Conservation (phyloP, 805 yeast genomes). For the Saccharomycopsis sp. region DNA sequence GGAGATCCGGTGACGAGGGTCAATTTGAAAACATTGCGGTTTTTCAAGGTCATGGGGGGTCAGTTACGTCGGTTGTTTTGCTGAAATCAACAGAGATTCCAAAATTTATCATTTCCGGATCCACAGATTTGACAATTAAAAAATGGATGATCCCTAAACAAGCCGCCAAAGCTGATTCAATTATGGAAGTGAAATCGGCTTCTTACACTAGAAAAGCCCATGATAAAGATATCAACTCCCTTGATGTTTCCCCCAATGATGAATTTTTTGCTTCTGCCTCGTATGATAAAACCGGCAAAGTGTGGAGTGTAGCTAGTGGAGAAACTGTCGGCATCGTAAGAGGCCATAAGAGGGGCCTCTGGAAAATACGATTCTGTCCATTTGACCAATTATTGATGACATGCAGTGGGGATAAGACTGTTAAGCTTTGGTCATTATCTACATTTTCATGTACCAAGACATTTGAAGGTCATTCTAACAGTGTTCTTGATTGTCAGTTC, state of each 20-base stretch:
- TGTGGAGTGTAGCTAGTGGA: slow-evolving; percentile 84
- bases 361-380: slow-evolving; percentile 82
- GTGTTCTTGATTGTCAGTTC: slow-evolving; percentile 78
- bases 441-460: slow-evolving; percentile 74
- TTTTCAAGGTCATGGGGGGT: slow-evolving; percentile 77
- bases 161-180: slow-evolving; percentile 5
- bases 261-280: slow-evolving; percentile 87
- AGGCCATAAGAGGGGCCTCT: slow-evolving; percentile 92
- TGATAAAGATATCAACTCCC: slow-evolving; percentile 88
- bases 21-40: slow-evolving; percentile 30
- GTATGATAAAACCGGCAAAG: slow-evolving; percentile 83
- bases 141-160: slow-evolving; percentile 68
- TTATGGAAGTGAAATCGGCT: slow-evolving; percentile 46
- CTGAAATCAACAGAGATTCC: slow-evolving; percentile 57
- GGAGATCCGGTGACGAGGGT: slow-evolving; percentile 49
- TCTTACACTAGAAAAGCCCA: slow-evolving; percentile 93
- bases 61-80: slow-evolving; percentile 76
- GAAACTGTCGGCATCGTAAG: slow-evolving; percentile 77
- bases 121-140: slow-evolving; percentile 78
- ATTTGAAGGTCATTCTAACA: slow-evolving; percentile 90
- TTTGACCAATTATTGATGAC: slow-evolving; percentile 74
- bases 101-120: slow-evolving; percentile 68
- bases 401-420: slow-evolving; percentile 88
- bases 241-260: slow-evolving; percentile 89
- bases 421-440: slow-evolving; percentile 79